Conservation (phyloP, 129 eudicot genomes). For the Dittrichia graveolens region DNA sequence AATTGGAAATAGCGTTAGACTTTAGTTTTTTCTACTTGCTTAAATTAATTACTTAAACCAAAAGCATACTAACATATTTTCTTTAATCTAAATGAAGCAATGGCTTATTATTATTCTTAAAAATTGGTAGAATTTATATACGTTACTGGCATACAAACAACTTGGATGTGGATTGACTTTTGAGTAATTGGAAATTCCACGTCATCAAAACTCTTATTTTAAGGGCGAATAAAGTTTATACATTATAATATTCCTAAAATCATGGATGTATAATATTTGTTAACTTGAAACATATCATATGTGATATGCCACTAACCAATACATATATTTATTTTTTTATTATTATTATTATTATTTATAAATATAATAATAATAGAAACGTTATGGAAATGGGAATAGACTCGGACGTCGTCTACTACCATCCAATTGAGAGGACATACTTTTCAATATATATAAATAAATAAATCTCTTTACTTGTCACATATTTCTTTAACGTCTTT, state of each 20-base stretch:
- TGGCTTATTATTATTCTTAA: too few species aligned
- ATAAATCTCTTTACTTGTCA: neutral
- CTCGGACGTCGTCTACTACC: constrained; percentile 20
- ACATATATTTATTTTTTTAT: neutral
- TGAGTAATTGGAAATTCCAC: constrained; percentile 16
- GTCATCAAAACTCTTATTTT: constrained; percentile 12
- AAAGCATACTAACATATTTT: too few species aligned
- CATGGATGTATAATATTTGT: constrained; percentile 21
- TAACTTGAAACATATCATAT: constrained; percentile 14
- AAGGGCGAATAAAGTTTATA: neutral
- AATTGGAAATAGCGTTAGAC: too few species aligned
- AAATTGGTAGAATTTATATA: too few species aligned
- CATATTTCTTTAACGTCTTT: constrained; percentile 20
- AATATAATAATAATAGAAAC: neutral
- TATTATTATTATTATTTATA: neutral
- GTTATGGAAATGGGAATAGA: constrained; percentile 14
- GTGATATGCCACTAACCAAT: constrained; percentile 21
- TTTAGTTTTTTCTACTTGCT: too few species aligned
- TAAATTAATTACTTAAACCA: too few species aligned
- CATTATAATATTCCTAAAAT: constrained; percentile 21
- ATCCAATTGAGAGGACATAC: constrained; percentile 24
- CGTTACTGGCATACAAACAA: neutral
- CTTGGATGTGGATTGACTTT: constrained; percentile 23
- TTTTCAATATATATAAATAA: neutral
- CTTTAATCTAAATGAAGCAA: too few species aligned